Percentiles rank a stretch among this genome's conserved stretches.
Conservation (phyloP, 495 filamentous ascomycete genomes). For the Extremus antarcticus region DNA sequence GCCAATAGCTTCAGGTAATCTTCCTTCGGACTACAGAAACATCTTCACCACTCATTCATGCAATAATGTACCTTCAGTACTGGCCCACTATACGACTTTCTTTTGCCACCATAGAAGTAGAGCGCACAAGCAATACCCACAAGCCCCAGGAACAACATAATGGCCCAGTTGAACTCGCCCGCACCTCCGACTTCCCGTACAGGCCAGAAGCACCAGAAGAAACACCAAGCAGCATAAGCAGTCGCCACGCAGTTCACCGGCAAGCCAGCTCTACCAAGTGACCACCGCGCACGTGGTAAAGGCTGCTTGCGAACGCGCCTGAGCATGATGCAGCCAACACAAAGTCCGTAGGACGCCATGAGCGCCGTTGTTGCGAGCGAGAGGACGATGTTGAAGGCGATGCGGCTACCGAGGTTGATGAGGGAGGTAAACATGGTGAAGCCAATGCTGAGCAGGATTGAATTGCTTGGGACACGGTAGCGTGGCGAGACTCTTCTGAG, state of each 20-base stretch:
- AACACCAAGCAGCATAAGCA: slow-evolving; percentile 3
- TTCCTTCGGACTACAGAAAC: no score
- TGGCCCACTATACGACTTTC: not conserved
- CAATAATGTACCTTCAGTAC: not conserved
- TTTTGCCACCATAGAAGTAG: not conserved
- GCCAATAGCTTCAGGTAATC: no score
- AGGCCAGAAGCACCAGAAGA: slow-evolving; percentile 17
- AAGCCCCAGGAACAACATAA: not conserved
- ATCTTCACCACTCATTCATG: slow-evolving; percentile 1
- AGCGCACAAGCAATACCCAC: slow-evolving; percentile 1
- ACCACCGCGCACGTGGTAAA: slow-evolving; percentile 5
- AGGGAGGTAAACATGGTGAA: slow-evolving; percentile 17
- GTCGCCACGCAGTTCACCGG: slow-evolving; percentile 21
- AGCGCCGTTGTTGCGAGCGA: slow-evolving; percentile 13
- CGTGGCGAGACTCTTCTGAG: not conserved
- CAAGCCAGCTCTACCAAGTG: slow-evolving; percentile 4
- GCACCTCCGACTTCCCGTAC: not conserved
- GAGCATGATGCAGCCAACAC: slow-evolving; percentile 9
- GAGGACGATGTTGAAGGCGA: slow-evolving; percentile 21
- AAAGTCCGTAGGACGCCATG: slow-evolving; percentile 12
- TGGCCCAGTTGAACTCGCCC: slow-evolving; percentile 5
- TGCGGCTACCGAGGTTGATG: slow-evolving; percentile 20
- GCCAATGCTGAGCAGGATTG: slow-evolving; percentile 13
- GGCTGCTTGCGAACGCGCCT: slow-evolving; percentile 1
- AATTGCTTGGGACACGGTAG: slow-evolving; percentile 14